Percentiles rank a stretch among this genome's conserved stretches.
phyloP scores from a whole-genome alignment of 2,329 filamentous ascomycete species.

The Aspergillus candidus region DNA sequence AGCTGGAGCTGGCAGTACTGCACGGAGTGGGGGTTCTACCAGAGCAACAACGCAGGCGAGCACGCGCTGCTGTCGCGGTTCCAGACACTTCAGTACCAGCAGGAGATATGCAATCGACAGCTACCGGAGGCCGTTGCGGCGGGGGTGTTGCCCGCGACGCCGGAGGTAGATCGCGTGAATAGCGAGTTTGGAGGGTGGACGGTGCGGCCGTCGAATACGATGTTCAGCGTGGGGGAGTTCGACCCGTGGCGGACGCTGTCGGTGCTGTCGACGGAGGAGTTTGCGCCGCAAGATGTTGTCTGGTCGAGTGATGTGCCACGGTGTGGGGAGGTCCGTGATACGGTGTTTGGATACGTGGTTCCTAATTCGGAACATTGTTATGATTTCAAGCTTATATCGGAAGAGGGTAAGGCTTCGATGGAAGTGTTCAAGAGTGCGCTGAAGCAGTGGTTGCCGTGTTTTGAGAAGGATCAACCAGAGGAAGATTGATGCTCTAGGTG shows the following conservation, averaged over 20 bases:
- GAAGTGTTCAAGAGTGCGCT: conserved; percentile 8
- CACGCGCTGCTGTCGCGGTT: conserved; percentile 45
- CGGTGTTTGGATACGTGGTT: conserved; percentile 47
- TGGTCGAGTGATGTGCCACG: conserved; percentile 38
- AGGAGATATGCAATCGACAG: conserved; percentile 43
- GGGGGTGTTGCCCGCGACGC: conserved; percentile 38
- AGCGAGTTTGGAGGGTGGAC: conserved; percentile 45
- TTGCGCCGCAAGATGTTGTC: conserved; percentile 34
- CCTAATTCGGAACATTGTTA: conserved; percentile 44
- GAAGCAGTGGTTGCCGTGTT: no score
- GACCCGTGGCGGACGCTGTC: conserved; percentile 49
- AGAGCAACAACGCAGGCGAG: conserved; percentile 44
- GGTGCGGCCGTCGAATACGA: conserved; percentile 48
- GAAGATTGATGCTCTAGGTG: no score
- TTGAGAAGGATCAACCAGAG: no score
- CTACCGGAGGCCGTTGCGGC: conserved; percentile 40
- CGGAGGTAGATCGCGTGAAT: conserved; percentile 38
- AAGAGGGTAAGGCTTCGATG: conserved; percentile 26
- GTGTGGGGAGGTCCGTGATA: conserved; percentile 35
- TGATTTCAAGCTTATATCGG: conserved; percentile 38
- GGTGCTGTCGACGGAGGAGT: conserved; percentile 36
- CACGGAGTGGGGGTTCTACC: conserved; percentile 48
- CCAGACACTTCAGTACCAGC: conserved; percentile 41
- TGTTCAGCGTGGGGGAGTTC: conserved; percentile 47
- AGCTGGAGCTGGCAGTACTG: conserved; percentile 50